phyloP scores from a whole-genome alignment of 1,284 basidiomycete species.

The Lentinus polychrous region DNA sequence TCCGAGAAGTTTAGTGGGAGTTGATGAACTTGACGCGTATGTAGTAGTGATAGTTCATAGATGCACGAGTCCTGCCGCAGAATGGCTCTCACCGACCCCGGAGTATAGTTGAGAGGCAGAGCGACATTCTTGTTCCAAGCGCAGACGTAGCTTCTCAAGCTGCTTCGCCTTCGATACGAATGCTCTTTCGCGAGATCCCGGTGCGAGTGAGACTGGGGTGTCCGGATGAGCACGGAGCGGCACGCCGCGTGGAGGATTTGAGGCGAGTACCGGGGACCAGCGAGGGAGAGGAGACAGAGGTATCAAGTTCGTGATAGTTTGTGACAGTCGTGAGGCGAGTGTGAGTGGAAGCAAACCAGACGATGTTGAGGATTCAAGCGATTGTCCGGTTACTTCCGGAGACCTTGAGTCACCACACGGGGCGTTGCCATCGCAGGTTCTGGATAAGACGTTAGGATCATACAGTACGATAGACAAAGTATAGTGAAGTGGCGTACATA shows the following conservation, averaged over 20 bases:
- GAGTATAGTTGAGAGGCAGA: too few species aligned
- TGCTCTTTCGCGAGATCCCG: slow-evolving; percentile 15
- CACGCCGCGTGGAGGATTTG: slow-evolving; percentile 11
- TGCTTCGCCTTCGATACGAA: slow-evolving; percentile 59
- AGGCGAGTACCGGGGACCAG: slow-evolving; percentile 19
- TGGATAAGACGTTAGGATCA: slow-evolving; percentile 10
- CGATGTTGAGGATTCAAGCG: slow-evolving; percentile 13
- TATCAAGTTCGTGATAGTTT: slow-evolving; percentile 51
- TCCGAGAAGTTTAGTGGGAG: too few species aligned
- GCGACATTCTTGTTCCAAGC: slow-evolving; percentile 36
- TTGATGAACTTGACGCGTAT: too few species aligned
- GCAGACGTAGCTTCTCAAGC: slow-evolving; percentile 48
- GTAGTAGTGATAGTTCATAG: too few species aligned
- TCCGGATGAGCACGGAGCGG: slow-evolving; percentile 5
- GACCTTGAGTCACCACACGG: slow-evolving; percentile 17
- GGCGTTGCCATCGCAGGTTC: slow-evolving; percentile 12
- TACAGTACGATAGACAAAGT: slow-evolving; percentile 9
- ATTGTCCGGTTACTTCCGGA: slow-evolving; percentile 17
- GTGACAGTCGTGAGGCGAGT: slow-evolving; percentile 39
- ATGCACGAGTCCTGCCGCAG: too few species aligned
- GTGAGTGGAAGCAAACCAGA: slow-evolving; percentile 38
- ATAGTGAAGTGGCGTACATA: slow-evolving; percentile 21
- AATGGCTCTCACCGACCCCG: too few species aligned
- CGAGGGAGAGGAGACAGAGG: slow-evolving; percentile 46
- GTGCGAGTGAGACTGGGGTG: not conserved